Base-by-base conservation (phyloP, 1,284 basidiomycete genomes). In the Marasmius sp. region DNA sequence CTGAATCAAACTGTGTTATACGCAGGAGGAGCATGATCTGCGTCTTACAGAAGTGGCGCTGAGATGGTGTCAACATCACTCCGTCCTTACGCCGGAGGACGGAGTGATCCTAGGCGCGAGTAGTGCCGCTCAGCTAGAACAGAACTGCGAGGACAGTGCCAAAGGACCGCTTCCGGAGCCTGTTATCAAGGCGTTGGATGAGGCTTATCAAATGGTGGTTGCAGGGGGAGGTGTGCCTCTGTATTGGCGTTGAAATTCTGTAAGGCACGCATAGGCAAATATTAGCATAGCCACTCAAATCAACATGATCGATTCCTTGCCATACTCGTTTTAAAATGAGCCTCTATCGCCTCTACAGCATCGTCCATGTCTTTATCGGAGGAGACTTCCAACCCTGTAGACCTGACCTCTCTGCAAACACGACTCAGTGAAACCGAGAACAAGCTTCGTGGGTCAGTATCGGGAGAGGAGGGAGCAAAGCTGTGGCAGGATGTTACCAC, bases 401-500 rank as follows among this genome's bases (percentile, higher is more conserved):
- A 76, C 66, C 70, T 74, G 58, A 61, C 66, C 47, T 64, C 69
- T 34, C 68, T 76, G 45, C 74, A 74, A 60, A 67, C 69, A 47
- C 68, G 67, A 52, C 71, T 80, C 22, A 67, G 69, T 22, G 65
- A 74, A 18, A 73, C 82, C 22, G 69, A 75, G 49, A 64, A 65
- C 10, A 70, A 75, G 45, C 68, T 85, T 57, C 72, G 72, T 59
- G 68, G 71, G 33, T 63, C 67, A 36, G 69, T 74, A 48, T 69
- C 70, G n/a, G 66, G 58, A 38, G 43, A 71, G 6, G 66, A 71
- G 71, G 71, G 75, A 48, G 70, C 75, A 36, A 34, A n/a, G 10
- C 16, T 54, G 20, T 92, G 88, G 88, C 71, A 71, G 54, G 74
- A 79, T 48, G 77, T 89, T 39, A 81, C 86, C 67, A 67, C 66